Conservation (phyloP, 192 early-diverging fungal species). For the Diversispora epigaea region DNA sequence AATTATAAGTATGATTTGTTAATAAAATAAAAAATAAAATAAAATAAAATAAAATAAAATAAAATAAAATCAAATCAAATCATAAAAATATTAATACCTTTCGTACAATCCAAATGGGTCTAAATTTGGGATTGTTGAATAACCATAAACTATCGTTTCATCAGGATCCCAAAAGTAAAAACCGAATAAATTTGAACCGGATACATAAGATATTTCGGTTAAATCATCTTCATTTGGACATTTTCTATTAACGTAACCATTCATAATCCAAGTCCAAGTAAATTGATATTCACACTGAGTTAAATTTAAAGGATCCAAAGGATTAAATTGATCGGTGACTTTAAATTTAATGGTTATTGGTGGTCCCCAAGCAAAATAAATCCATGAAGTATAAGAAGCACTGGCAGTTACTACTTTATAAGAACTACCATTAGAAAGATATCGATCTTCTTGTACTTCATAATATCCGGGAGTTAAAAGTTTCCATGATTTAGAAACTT, state of each 20-base stretch:
- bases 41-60: too few relatives aligned
- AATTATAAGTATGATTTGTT: too few relatives aligned
- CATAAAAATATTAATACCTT: not conserved
- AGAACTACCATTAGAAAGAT: not conserved
- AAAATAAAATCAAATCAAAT: not conserved
- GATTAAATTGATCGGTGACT: not conserved
- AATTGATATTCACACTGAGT: not conserved
- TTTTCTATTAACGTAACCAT: not conserved
- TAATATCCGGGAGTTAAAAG: not conserved
- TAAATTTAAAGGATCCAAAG: not conserved
- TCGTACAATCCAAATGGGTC: not conserved
- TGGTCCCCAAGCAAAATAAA: not conserved
- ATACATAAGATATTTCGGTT: not conserved
- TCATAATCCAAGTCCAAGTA: not conserved
- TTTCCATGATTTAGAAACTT: not conserved
- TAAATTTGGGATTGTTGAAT: not conserved
- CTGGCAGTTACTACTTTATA: not conserved
- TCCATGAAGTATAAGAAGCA: not conserved
- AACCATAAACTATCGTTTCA: not conserved
- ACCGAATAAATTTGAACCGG: not conserved
- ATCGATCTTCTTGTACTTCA: not conserved
- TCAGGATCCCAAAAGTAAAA: not conserved
- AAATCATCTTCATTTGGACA: not conserved
- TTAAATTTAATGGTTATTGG: not conserved
- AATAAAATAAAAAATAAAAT: too few relatives aligned